Evolutionary conservation across 306 rosid genomes (phyloP).

Genomic region (Inga oerstediana): DNA sequence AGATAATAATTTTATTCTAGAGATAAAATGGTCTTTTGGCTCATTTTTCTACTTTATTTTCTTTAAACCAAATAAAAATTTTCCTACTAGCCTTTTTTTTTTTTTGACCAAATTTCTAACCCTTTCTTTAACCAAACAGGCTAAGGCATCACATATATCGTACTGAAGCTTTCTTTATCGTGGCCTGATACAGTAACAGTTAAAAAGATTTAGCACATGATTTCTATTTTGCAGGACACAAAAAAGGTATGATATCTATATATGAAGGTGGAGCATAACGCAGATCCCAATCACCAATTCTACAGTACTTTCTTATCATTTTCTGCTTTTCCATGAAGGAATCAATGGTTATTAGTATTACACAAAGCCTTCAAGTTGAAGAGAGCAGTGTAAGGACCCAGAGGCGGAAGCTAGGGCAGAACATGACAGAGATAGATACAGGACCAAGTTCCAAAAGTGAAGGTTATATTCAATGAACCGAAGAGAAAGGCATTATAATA

Average conservation of each 20-base stretch:
- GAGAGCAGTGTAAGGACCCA: not conserved
- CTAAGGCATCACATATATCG: not conserved
- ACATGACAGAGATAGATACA: not conserved
- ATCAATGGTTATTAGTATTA: not conserved
- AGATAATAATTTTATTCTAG: too few relatives aligned
- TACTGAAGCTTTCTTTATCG: not conserved
- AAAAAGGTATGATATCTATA: constrained; percentile 19
- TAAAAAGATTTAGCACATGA: constrained; percentile 19
- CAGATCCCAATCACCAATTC: constrained; percentile 18
- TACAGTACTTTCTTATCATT: constrained; percentile 9
- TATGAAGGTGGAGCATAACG: constrained; percentile 9
- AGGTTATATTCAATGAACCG: not conserved
- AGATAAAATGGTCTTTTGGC: too few relatives aligned
- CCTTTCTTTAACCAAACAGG: too few relatives aligned
- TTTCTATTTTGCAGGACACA: constrained; percentile 10
- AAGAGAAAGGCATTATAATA: not conserved
- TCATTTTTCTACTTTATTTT: too few relatives aligned
- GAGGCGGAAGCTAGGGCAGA: not conserved
- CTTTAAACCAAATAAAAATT: too few relatives aligned
- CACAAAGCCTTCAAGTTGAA: not conserved
- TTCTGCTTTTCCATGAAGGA: not conserved
- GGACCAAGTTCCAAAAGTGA: not conserved
- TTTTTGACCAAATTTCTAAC: too few relatives aligned
- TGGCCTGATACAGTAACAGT: constrained; percentile 36
- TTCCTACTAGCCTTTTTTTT: too few relatives aligned